Conservation (phyloP, 2,329 filamentous ascomycete genomes). For the Bretziella fagacearum region DNA sequence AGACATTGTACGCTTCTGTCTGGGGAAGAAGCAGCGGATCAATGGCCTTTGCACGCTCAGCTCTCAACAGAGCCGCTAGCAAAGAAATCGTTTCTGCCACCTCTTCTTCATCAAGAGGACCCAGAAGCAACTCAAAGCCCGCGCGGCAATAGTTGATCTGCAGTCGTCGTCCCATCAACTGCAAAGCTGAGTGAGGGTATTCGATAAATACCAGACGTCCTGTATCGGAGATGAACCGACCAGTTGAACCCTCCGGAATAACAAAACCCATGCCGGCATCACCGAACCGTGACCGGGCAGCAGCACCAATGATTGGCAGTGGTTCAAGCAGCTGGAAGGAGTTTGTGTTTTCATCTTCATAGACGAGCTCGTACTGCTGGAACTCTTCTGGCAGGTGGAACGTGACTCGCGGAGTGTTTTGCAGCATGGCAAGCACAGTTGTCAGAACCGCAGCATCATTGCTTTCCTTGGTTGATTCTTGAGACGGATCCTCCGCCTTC, state of each 20-base stretch:
- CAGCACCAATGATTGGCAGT: conserved; percentile 41
- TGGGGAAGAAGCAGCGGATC: conserved; percentile 15
- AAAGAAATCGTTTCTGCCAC: conserved; percentile 58
- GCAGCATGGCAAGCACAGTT: conserved; percentile 45
- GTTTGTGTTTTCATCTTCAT: conserved; percentile 76
- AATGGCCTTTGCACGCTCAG: conserved; percentile 26
- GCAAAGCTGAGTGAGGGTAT: conserved; percentile 61
- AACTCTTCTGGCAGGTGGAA: conserved; percentile 58
- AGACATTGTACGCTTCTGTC: conserved; percentile 20
- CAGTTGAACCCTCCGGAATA: conserved; percentile 48
- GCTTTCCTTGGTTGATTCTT: background rate
- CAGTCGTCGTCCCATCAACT: conserved; percentile 60
- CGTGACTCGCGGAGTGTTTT: conserved; percentile 57
- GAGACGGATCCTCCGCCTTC: background rate
- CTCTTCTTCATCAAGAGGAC: conserved; percentile 39
- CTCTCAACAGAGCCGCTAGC: conserved; percentile 51
- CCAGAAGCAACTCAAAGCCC: conserved; percentile 35
- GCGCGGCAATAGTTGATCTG: conserved; percentile 48
- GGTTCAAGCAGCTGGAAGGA: conserved; percentile 51
- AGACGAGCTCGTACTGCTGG: conserved; percentile 55
- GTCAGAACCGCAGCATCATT: conserved; percentile 5
- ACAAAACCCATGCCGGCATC: conserved; percentile 35
- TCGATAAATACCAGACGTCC: conserved; percentile 61
- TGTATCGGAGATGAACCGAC: conserved; percentile 61
- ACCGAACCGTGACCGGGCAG: conserved; percentile 14